Conservation (phyloP, 257 asterid genomes). For the Mitragyna speciosa region DNA sequence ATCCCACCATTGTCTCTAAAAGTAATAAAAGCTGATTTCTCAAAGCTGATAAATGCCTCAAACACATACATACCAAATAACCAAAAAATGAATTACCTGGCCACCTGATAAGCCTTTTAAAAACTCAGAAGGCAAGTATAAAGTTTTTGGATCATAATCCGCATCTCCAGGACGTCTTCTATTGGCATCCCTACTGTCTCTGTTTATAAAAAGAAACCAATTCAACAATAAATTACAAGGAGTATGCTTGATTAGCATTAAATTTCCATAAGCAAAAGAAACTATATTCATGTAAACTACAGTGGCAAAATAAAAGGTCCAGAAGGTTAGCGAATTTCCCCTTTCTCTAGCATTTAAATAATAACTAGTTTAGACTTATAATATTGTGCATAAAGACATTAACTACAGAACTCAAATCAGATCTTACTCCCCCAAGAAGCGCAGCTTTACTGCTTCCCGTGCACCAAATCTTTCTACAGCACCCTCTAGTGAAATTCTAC, state of each 20-base stretch:
- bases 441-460: slow-evolving; percentile 67
- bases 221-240: neutral
- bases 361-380: neutral
- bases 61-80: slow-evolving; percentile 11
- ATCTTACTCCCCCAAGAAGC: slow-evolving; percentile 76
- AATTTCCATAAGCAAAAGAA: neutral
- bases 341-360: neutral
- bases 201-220: slow-evolving; percentile 33
- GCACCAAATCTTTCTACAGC: slow-evolving; percentile 62
- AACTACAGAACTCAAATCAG: slow-evolving; percentile 13
- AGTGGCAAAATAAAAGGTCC: neutral
- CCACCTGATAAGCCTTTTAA: slow-evolving; percentile 75
- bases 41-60: slow-evolving; percentile 9
- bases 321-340: no score
- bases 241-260: neutral
- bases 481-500: slow-evolving; percentile 42
- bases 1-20: slow-evolving; percentile 99
- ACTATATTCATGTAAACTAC: slow-evolving; percentile 1
- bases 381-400: neutral
- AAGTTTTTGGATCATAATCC: slow-evolving; percentile 80
- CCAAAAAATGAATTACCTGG: slow-evolving; percentile 62
- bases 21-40: slow-evolving; percentile 21
- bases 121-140: slow-evolving; percentile 74
- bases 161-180: slow-evolving; percentile 65
- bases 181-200: slow-evolving; percentile 78